Conservation (phyloP, 495 filamentous ascomycete genomes). For the Cercophora scortea region DNA sequence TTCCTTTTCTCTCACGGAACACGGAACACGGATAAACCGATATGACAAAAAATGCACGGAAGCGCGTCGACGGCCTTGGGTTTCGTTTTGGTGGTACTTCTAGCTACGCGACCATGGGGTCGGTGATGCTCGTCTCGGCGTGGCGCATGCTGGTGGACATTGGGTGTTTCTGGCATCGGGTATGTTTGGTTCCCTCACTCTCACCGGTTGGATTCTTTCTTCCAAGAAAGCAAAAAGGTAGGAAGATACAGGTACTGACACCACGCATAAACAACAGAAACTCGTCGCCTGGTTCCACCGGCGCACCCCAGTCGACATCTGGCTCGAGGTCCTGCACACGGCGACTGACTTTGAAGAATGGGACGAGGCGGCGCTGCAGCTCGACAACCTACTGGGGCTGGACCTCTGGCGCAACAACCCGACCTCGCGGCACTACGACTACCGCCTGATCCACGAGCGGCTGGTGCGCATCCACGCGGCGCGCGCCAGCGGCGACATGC, state of each 20-base stretch:
- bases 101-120: slow-evolving; percentile 19
- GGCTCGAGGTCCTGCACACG: slow-evolving; percentile 50
- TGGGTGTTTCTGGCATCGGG: slow-evolving; percentile 55
- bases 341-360: slow-evolving; percentile 73
- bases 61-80: too few species aligned
- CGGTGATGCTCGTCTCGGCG: slow-evolving; percentile 34
- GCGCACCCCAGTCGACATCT: slow-evolving; percentile 44
- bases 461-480: slow-evolving; percentile 63
- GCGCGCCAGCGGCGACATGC: slow-evolving; percentile 67
- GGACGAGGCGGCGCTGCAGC: slow-evolving; percentile 69
- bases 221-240: too few species aligned
- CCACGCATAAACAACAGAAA: slow-evolving; percentile 11
- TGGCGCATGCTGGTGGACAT: slow-evolving; percentile 54
- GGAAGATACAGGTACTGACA: too few species aligned
- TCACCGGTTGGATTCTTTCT: too few species aligned
- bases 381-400: slow-evolving; percentile 69
- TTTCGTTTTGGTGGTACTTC: too few species aligned
- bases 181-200: too few species aligned
- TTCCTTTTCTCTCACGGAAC: too few species aligned
- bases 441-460: slow-evolving; percentile 73
- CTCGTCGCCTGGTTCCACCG: slow-evolving; percentile 39
- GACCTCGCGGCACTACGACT: slow-evolving; percentile 79
- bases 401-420: slow-evolving; percentile 84
- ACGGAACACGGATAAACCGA: too few species aligned
- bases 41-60: too few species aligned